Evolutionary conservation across 176 grass and related monocot species (phyloP).

Genomic region (Oryza meridionalis): DNA sequence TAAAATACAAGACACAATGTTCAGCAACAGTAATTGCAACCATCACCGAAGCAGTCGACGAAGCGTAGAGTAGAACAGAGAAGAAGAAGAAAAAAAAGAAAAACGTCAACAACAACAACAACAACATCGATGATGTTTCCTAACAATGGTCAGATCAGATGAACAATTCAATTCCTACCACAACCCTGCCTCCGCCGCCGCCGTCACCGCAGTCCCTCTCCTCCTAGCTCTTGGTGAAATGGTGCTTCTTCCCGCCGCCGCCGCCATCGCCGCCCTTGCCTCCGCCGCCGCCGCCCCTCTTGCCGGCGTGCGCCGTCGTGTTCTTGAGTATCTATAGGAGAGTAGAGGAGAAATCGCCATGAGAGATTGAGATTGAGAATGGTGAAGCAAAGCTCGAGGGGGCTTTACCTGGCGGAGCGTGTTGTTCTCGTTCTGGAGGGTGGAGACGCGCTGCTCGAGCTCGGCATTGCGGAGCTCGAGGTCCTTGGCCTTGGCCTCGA

Average conservation of each 20-base stretch:
- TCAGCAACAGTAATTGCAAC: conserved; percentile 23
- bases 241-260: conserved; percentile 60
- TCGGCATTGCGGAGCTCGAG: conserved; percentile 83
- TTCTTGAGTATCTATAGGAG: conserved; percentile 76
- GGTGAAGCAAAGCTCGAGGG: no score
- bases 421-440: conserved; percentile 96
- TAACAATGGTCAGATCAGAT: conserved; percentile 56
- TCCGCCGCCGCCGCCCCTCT: conserved; percentile 33
- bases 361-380: no score
- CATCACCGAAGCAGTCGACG: conserved; percentile 7
- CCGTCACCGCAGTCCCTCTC: background rate
- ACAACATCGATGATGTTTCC: conserved; percentile 29
- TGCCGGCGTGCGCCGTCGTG: conserved; percentile 74
- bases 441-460: conserved; percentile 87
- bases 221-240: conserved; percentile 47
- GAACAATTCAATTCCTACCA: conserved; percentile 23
- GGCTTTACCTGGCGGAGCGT: conserved; percentile 71
- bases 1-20: conserved; percentile 21
- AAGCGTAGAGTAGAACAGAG: background rate
- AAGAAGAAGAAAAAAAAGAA: background rate
- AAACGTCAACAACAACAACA: conserved; percentile 42
- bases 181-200: background rate
- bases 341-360: background rate
- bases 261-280: conserved; percentile 46
- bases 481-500: conserved; percentile 81